A percentile compares a stretch with the other conserved stretches of the same genome.
These are phyloP conservation scores for Colletotrichum somersetense DNA, from an alignment of 2,329 filamentous ascomycete species.

Conservation along the genomic window DNA sequence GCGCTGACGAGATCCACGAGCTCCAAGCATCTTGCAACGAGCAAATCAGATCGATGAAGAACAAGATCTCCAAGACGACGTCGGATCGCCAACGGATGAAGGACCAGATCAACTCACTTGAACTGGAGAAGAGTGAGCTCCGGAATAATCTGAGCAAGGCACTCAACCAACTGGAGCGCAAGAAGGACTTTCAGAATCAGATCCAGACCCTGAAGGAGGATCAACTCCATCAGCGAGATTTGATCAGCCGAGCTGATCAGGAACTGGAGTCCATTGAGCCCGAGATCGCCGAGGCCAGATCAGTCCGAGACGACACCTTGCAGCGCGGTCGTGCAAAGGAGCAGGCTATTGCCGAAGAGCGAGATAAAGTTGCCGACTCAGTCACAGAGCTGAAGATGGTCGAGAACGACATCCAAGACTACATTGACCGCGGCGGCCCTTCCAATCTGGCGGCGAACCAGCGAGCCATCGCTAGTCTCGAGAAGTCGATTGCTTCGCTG, in stretches of 20 bases:
- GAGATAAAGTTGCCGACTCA: conserved; percentile 78
- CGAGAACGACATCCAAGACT: conserved; percentile 83
- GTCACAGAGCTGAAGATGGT: conserved; percentile 82
- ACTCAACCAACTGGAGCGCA: conserved; percentile 84
- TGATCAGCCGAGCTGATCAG: conserved; percentile 76
- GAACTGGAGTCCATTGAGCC: conserved; percentile 82
- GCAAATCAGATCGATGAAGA: conserved; percentile 74
- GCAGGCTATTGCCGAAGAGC: conserved; percentile 76
- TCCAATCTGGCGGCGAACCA: conserved; percentile 77
- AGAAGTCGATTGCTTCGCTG: conserved; percentile 72
- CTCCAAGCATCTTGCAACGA: conserved; percentile 77
- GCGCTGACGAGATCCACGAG: conserved; percentile 86
- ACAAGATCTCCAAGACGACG: conserved; percentile 73
- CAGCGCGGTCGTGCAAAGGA: conserved; percentile 79
- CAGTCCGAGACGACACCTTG: conserved; percentile 81
- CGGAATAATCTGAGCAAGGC: conserved; percentile 79
- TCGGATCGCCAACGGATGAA: conserved; percentile 79
- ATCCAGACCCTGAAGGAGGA: conserved; percentile 80
- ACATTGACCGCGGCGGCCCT: conserved; percentile 81
- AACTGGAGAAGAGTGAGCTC: conserved; percentile 82
- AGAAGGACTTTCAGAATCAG: conserved; percentile 75
- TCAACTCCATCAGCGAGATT: conserved; percentile 75
- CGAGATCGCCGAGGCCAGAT: conserved; percentile 80
- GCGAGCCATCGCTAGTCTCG: conserved; percentile 75
- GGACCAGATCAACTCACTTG: conserved; percentile 75